Percentiles rank a stretch among this genome's conserved stretches.
These are phyloP conservation scores for Lolium perenne DNA, from an alignment of 176 grass and related monocot genomes.

Conservation along the genomic window DNA sequence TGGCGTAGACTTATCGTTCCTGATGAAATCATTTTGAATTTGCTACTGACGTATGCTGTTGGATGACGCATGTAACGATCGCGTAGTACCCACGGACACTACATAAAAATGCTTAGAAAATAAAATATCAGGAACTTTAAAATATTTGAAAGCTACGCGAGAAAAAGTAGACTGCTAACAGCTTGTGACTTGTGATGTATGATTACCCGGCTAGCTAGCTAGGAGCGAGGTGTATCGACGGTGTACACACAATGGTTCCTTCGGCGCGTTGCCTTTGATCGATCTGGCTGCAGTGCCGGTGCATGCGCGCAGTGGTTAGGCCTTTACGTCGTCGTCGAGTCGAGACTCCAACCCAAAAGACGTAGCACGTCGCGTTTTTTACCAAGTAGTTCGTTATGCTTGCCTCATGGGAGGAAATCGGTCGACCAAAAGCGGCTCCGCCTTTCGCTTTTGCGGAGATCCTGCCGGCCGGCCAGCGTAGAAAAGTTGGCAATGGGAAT, in stretches of 20 bases:
- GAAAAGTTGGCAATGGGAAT: neutral
- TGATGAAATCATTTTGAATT: too few relatives aligned
- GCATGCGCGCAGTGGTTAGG: constrained; percentile 14
- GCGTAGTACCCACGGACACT: too few relatives aligned
- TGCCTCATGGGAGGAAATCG: constrained; percentile 14
- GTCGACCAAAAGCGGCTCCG: neutral
- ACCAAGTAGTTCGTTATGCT: neutral
- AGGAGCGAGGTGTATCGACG: neutral
- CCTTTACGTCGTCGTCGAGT: neutral
- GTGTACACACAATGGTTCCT: constrained; percentile 12
- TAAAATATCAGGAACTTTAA: too few relatives aligned
- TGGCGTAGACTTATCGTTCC: too few relatives aligned
- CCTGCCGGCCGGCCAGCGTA: constrained; percentile 5
- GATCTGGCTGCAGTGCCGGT: constrained; percentile 10
- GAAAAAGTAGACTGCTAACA: too few relatives aligned
- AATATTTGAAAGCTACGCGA: too few relatives aligned
- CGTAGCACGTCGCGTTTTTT: constrained; percentile 16
- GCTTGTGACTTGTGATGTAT: neutral
- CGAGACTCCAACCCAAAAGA: too few relatives aligned
- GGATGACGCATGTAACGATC: too few relatives aligned
- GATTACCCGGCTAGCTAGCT: neutral
- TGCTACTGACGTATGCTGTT: too few relatives aligned
- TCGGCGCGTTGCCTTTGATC: constrained; percentile 15
- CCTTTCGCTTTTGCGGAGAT: constrained; percentile 13
- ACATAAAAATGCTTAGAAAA: too few relatives aligned